Percentiles rank a stretch among this genome's conserved stretches.
Conservation (phyloP, 345 rosid species). For the Punica granatum region DNA sequence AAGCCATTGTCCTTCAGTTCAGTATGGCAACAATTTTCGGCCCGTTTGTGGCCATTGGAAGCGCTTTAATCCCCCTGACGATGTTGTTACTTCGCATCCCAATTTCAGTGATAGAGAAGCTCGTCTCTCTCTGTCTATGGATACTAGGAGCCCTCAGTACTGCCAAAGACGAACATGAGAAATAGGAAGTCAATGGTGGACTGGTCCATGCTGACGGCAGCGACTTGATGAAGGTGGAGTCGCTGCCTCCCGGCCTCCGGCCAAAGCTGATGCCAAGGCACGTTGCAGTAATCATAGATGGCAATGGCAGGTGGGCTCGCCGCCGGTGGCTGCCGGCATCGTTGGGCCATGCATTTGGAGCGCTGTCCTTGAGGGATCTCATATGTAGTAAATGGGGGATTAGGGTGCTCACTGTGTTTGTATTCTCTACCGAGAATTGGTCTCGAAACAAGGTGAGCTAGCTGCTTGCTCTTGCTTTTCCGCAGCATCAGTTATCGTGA, state of each 20-base stretch:
- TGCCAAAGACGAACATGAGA: no score
- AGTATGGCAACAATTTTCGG: no score
- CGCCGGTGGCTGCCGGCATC: slow-evolving; percentile 38
- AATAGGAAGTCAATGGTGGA: slow-evolving; percentile 6
- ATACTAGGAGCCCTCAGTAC: no score
- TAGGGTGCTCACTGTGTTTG: slow-evolving; percentile 64
- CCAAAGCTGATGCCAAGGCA: slow-evolving; percentile 55
- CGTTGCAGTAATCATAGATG: slow-evolving; percentile 80
- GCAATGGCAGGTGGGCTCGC: slow-evolving; percentile 68
- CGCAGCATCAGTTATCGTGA: no score
- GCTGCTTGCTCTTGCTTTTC: background rate
- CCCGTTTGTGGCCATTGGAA: no score
- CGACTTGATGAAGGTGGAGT: slow-evolving; percentile 11
- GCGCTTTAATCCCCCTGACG: no score
- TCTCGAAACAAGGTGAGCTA: slow-evolving; percentile 48
- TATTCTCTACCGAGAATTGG: slow-evolving; percentile 72
- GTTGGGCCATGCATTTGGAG: slow-evolving; percentile 63
- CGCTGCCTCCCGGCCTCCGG: slow-evolving; percentile 34
- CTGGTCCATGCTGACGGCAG: slow-evolving; percentile 1
- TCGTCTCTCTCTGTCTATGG: no score
- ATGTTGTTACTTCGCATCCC: no score
- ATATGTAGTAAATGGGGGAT: slow-evolving; percentile 58
- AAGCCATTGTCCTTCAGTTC: no score
- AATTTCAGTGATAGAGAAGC: no score
- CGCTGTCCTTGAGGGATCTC: slow-evolving; percentile 40